Conservation (phyloP, 31 red algal genomes). For the Endocladia muricata region DNA sequence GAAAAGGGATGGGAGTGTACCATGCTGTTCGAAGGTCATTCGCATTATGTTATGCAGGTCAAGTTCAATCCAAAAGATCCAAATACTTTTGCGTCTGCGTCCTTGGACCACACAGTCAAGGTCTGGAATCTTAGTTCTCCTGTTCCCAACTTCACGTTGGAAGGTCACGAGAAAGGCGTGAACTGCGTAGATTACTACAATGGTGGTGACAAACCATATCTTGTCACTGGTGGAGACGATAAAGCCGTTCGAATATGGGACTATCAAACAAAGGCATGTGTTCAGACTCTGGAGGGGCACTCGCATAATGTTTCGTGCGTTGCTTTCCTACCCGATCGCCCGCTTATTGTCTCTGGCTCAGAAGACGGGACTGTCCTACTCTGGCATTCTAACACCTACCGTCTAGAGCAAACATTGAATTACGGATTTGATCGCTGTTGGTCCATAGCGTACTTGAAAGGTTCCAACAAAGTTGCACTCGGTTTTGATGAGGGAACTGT, state of each 20-base stretch:
- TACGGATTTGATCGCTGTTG: slow-evolving; percentile 96
- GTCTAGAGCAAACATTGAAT: slow-evolving; percentile 85
- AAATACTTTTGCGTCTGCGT: slow-evolving; percentile 97
- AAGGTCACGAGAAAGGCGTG: slow-evolving; percentile 99
- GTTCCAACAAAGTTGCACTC: slow-evolving; percentile 89
- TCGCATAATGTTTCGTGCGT: slow-evolving; percentile 93
- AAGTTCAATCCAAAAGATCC: slow-evolving; percentile 99
- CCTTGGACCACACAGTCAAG: slow-evolving; percentile 94
- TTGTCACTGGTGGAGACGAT: slow-evolving; percentile 92
- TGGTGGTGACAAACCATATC: slow-evolving; percentile 93
- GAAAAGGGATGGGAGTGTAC: slow-evolving; percentile 92
- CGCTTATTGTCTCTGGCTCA: slow-evolving; percentile 87
- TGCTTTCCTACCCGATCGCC: slow-evolving; percentile 86
- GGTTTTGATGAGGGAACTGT: slow-evolving; percentile 97
- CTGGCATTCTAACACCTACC: slow-evolving; percentile 96
- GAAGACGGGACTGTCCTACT: slow-evolving; percentile 88
- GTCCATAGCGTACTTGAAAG: slow-evolving; percentile 89
- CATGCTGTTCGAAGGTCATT: slow-evolving; percentile 97
- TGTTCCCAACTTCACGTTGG: slow-evolving; percentile 94
- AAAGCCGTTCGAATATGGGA: slow-evolving; percentile 92
- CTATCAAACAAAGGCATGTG: slow-evolving; percentile 94
- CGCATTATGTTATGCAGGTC: slow-evolving; percentile 99
- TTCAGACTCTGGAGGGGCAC: slow-evolving; percentile 88
- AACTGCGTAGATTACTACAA: slow-evolving; percentile 99
- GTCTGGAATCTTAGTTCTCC: slow-evolving; percentile 95